Base-by-base conservation (phyloP, 345 rosid genomes). In the Melaleuca quinquenervia region DNA sequence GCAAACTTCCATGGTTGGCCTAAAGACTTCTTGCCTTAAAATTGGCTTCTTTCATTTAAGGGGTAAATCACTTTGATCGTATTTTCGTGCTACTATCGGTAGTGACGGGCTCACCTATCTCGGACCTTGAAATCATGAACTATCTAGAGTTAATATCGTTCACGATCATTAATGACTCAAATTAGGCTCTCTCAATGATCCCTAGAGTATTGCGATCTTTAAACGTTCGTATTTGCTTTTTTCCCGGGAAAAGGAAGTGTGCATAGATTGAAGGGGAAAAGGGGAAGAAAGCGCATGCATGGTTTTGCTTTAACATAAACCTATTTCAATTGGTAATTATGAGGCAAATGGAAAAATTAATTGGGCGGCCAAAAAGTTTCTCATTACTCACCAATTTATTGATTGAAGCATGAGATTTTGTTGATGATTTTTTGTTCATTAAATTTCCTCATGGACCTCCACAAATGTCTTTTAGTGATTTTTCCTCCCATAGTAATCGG, bases 281-380 rank as follows among this genome's bases (percentile, higher is more conserved):
- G 0, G 15, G 13, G 18, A 6, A 29, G 24, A 0, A 70, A 70
- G 13, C 18, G 78, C 4, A 64, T 16, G 11, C 16, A 0, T 64
- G 45, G 21, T 16, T 29, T 27, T 32, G 16, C 15, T 1, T 62
- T 14, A 27, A 11, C 8, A 64, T 18, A 16, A 45, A 32, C 22
- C 6, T 32, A 2, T 4, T 70, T 32, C 18, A 7, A 70, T 32
- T 15, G 24, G 13, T 15, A 16, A 70, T 32, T 70, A 4, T 32
- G 22, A 0, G 0, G 1, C 44, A 11, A 64, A 64, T 29, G 44
- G 6, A 7, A 62, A 64, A 29, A 16, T 16, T 21, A 29, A 29
- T 8, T 0, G 0, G 11, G 6, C 3, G 0, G 29, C 15, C 44
- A 2, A 15, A 64, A 0, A 8, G 6, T 8, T 64, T 16, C 32